Base-by-base conservation (phyloP, 2,329 filamentous ascomycete genomes). In the Zasmidium angulare region DNA sequence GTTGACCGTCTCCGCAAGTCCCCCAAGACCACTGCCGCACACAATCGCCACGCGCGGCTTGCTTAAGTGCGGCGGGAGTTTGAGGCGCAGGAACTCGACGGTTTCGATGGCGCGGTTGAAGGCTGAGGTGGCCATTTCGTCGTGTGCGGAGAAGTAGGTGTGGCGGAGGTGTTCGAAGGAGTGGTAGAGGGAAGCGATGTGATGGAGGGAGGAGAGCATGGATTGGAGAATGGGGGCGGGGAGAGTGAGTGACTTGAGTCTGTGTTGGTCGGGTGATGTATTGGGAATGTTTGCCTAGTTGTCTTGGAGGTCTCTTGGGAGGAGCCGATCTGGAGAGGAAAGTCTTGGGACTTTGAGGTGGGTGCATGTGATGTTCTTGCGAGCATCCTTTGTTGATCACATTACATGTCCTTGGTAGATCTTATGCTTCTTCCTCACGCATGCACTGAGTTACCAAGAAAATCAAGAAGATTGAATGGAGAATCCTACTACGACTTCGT, bases 1-100 rank as follows among this genome's bases (percentile, higher is more conserved):
- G 53, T 84, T 76, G 49, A 87, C 79, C 2, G 82, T 83, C 58
- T 83, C 77, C 59, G 81, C 84, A 36, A 89, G 79, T 1, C 84
- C 85, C 46, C 85, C 85, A 9, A 89, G 74, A 2, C 86, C 86
- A 52, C 84, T 87, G 29, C 86, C 86, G 69, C 86, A 89, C 22
- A 88, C 81, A 57, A 89, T 85, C 43, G 84, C 86, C 61, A 88
- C 79, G 58, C 79, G 78, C 11, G 86, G 86, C 48, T 60, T 61
- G 1, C 75, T 72, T 56, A 81, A 77, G n/a, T 86, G 70, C 17
- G 70, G 61, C 17, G 84, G 83, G n/a, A 87, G 70, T 50, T 75
- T 74, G 21, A 75, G 69, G 52, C 76, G 78, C 21, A 88, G 71
- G 65, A 80, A 82, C 17, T 74, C 67, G 55, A 78, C 78, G 1